Evolutionary conservation across 345 rosid genomes (phyloP).

Genomic region (Salix dunnii): DNA sequence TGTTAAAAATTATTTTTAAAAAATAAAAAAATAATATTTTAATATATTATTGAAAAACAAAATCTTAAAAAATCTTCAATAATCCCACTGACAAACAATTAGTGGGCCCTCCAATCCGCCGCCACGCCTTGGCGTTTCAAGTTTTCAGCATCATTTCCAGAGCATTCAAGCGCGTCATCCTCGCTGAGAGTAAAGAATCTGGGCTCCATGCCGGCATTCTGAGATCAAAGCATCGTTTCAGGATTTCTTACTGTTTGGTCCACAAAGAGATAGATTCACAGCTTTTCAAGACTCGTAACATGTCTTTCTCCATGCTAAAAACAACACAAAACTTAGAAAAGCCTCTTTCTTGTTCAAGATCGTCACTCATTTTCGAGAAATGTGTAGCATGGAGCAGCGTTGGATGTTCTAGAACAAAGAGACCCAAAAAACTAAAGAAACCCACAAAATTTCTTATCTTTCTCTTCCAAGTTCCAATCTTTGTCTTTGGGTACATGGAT

Average conservation of each 20-base stretch:
- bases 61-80: no score
- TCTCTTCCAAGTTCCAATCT: background rate
- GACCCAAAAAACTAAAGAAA: background rate
- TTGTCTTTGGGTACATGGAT: slow-evolving; percentile 45
- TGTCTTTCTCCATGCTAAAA: slow-evolving; percentile 54
- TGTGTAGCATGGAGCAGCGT: slow-evolving; percentile 47
- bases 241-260: slow-evolving; percentile 38
- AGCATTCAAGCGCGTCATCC: slow-evolving; percentile 9
- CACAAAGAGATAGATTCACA: slow-evolving; percentile 42
- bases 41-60: no score
- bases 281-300: slow-evolving; percentile 38
- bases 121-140: slow-evolving; percentile 4
- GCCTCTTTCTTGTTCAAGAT: slow-evolving; percentile 38
- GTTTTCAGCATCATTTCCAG: slow-evolving; percentile 5
- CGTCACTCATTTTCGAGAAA: slow-evolving; percentile 59
- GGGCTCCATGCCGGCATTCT: slow-evolving; percentile 36
- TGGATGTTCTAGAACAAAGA: slow-evolving; percentile 17
- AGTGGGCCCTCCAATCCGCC: slow-evolving; percentile 55
- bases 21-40: no score
- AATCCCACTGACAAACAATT: background rate
- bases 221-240: slow-evolving; percentile 47
- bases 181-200: slow-evolving; percentile 8
- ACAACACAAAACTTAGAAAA: slow-evolving; percentile 32
- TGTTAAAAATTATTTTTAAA: no score
- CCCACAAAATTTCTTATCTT: background rate